phyloP scores from a whole-genome alignment of 192 early-diverging fungal genomes.

The Phlyctochytrium arcticum region DNA sequence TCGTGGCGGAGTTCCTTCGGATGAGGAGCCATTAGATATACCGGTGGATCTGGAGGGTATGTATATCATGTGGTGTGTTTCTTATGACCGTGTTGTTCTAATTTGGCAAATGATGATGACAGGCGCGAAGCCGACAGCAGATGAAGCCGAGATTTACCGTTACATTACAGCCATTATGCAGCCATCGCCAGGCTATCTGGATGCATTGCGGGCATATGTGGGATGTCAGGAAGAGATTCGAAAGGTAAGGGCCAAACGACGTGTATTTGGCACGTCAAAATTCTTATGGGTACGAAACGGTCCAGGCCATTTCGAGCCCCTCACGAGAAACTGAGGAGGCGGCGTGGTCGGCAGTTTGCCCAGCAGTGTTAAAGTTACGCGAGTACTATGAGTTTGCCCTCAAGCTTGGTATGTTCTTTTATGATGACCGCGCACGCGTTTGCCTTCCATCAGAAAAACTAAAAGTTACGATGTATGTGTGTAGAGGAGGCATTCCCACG shows the following conservation, averaged over 20 bases:
- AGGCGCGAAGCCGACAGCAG: slow-evolving; percentile 52
- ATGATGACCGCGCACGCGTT: neutral
- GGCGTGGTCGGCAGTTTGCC: slow-evolving; percentile 82
- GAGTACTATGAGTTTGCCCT: slow-evolving; percentile 79
- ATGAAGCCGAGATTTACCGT: slow-evolving; percentile 59
- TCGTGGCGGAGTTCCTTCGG: slow-evolving; percentile 20
- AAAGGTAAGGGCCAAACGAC: slow-evolving; percentile 29
- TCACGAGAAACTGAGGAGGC: slow-evolving; percentile 79
- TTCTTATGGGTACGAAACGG: neutral
- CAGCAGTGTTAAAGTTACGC: slow-evolving; percentile 72
- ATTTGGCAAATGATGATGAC: too few species aligned
- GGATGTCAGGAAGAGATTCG: slow-evolving; percentile 73
- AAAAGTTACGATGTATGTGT: too few species aligned
- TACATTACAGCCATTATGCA: slow-evolving; percentile 52
- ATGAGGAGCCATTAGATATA: slow-evolving; percentile 35
- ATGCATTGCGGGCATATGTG: slow-evolving; percentile 54
- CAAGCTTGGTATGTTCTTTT: slow-evolving; percentile 58
- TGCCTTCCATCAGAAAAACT: too few species aligned
- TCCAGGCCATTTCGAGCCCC: slow-evolving; percentile 77
- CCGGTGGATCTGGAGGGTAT: slow-evolving; percentile 41
- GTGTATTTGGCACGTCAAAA: neutral
- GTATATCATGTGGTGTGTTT: neutral
- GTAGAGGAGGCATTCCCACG: slow-evolving; percentile 42
- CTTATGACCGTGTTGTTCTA: neutral
- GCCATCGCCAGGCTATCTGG: slow-evolving; percentile 49